Base-by-base conservation (phyloP, 2,329 filamentous ascomycete species). In the Cladorrhinum sp. region DNA sequence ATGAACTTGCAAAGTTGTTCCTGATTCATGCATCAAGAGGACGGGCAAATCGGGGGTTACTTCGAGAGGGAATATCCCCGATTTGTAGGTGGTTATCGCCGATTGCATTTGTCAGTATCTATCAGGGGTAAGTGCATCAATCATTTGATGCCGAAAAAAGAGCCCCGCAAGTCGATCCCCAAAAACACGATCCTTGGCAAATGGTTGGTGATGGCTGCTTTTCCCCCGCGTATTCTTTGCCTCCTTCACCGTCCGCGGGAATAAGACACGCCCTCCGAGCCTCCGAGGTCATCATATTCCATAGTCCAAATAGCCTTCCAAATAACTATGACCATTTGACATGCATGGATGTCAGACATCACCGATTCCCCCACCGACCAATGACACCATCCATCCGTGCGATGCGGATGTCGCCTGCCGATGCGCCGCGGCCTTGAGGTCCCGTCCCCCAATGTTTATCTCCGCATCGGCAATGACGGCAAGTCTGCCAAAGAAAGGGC, bases 391-490 rank as follows among this genome's bases (percentile, higher is more conserved):
- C 10, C 25, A 10, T 10, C 25, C 25, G 25, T 29, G 25, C 25
- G 12, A 36, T 36, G 10, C 32, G 32, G 32, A 36, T 36, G 32
- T 36, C 32, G 12, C 32, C 32, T 3, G 32, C 32, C 32, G 32
- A 36, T 36, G 32, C 32, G 32, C n/a, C n/a, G n/a, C n/a, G n/a
- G n/a, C n/a, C n/a, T n/a, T n/a, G n/a, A n/a, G n/a, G n/a, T n/a
- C n/a, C n/a, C n/a, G n/a, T n/a, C n/a, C n/a, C n/a, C n/a, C n/a
- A n/a, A n/a, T n/a, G n/a, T n/a, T 54, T 54, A 45, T 49, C 53
- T 56, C 53, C 22, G 38, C 38, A 9, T 49, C 53, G 53, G 53
- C 38, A 56, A 49, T 56, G 38, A 56, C 53, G 53, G 53, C 53
- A 56, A 56, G 53, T 36, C 10, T 3, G 41, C n/a, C 4, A 12